Evolutionary conservation across 768 basidiomycete genomes (phyloP).

Genomic region (Lyophyllum decastes): DNA sequence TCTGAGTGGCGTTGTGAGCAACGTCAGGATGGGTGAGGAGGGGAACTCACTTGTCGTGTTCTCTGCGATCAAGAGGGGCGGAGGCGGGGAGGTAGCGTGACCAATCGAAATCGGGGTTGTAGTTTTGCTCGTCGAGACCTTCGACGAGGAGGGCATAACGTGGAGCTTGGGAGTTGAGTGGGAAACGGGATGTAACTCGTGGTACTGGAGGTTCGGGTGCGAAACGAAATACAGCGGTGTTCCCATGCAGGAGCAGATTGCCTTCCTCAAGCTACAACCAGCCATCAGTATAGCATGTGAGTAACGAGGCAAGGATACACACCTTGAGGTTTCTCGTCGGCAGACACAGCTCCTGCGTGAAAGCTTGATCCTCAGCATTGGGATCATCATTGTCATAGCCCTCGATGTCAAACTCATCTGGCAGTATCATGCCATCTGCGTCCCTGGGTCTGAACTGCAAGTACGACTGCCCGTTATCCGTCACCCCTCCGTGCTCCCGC

Average conservation of each 20-base stretch:
- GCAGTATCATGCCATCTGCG: conserved; percentile 18
- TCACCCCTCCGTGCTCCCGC: conserved; percentile 34
- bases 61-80: conserved; percentile 42
- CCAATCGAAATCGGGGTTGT: conserved; percentile 52
- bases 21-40: background rate
- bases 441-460: conserved; percentile 31
- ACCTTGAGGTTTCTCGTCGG: conserved; percentile 42
- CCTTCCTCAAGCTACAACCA: conserved; percentile 38
- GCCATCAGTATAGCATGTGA: background rate
- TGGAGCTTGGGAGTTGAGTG: conserved; percentile 35
- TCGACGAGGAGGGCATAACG: conserved; percentile 45
- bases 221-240: conserved; percentile 44
- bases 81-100: conserved; percentile 44
- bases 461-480: conserved; percentile 28
- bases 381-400: conserved; percentile 22
- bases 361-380: conserved; percentile 26
- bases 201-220: conserved; percentile 24
- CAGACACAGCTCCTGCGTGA: conserved; percentile 37
- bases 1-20: conserved; percentile 18
- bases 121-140: conserved; percentile 35
- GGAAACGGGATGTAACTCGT: conserved; percentile 35
- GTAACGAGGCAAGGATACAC: conserved; percentile 8
- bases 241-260: conserved; percentile 40
- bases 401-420: conserved; percentile 21
- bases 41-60: conserved; percentile 42